Percentiles rank a stretch among this genome's conserved stretches.
These are phyloP conservation scores for Aschersonia sp. DNA, from an alignment of 2,329 filamentous ascomycete species.

Conservation along the genomic window DNA sequence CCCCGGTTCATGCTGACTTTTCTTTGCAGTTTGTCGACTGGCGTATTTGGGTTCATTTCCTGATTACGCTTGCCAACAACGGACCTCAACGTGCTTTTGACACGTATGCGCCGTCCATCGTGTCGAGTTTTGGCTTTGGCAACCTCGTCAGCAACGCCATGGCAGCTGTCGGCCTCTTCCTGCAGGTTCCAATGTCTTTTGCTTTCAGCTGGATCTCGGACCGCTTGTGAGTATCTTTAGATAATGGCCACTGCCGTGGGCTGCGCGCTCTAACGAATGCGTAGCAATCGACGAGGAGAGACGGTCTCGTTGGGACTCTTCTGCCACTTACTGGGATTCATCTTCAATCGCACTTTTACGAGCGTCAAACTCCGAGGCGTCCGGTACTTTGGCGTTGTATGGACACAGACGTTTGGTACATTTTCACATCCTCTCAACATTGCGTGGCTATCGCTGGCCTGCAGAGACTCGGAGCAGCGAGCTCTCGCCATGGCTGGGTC, in stretches of 20 bases:
- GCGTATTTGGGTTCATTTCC: constrained; percentile 35
- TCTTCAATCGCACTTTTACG: constrained; percentile 39
- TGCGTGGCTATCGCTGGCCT: constrained; percentile 42
- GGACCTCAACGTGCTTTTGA: constrained; percentile 31
- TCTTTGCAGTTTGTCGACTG: constrained; percentile 27
- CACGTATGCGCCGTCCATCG: constrained; percentile 39
- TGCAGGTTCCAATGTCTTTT: constrained; percentile 36
- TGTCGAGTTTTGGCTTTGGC: constrained; percentile 35
- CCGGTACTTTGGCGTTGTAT: constrained; percentile 39
- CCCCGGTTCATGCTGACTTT: not conserved
- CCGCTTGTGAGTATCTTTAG: constrained; percentile 24
- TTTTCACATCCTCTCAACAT: constrained; percentile 44
- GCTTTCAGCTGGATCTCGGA: constrained; percentile 37
- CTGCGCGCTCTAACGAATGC: not conserved
- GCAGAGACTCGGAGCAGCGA: constrained; percentile 40
- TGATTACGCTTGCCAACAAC: constrained; percentile 34
- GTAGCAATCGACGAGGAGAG: constrained; percentile 31
- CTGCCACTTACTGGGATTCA: constrained; percentile 33
- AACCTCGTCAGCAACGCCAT: constrained; percentile 35
- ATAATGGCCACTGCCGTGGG: too few relatives aligned
- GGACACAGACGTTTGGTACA: constrained; percentile 39
- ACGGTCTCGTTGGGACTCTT: constrained; percentile 34
- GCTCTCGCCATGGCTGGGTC: constrained; percentile 45
- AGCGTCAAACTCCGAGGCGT: constrained; percentile 25
- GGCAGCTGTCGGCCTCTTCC: constrained; percentile 37